Percentiles rank a stretch among this genome's conserved stretches.
phyloP scores from a whole-genome alignment of 306 rosid species.

The Arachis hypogaea region DNA sequence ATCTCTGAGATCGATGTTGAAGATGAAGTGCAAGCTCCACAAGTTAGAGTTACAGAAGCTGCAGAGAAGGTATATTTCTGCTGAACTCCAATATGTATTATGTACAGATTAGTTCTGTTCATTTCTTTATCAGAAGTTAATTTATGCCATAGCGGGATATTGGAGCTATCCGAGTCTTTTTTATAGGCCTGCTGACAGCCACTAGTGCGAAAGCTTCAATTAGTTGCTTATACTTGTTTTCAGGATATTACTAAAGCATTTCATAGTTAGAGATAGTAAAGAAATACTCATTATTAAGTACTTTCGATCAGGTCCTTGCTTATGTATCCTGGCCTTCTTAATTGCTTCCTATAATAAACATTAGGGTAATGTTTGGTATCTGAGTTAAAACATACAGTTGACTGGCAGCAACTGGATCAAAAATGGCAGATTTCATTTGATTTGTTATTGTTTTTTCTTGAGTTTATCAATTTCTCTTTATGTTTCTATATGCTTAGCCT shows the following conservation, averaged over 20 bases:
- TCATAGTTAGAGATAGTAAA: not conserved
- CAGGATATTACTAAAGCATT: not conserved
- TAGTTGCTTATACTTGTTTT: not conserved
- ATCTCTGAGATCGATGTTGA: conserved; percentile 75
- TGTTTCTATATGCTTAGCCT: conserved; percentile 18
- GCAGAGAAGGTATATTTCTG: conserved; percentile 69
- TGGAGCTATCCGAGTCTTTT: not conserved
- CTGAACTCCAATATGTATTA: conserved; percentile 12
- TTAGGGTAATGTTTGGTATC: conserved; percentile 4
- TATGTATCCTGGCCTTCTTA: not conserved
- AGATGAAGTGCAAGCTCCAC: conserved; percentile 51
- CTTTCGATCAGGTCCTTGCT: conserved; percentile 6
- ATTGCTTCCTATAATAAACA: conserved; percentile 6
- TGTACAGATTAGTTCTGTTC: conserved; percentile 24
- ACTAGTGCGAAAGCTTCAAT: not conserved
- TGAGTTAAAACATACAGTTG: not conserved
- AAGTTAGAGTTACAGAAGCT: conserved; percentile 73
- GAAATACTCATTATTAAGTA: not conserved
- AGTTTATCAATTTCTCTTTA: not conserved
- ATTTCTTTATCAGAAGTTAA: conserved; percentile 1
- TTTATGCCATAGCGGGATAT: not conserved
- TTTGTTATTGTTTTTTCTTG: conserved; percentile 25
- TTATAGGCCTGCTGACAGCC: conserved; percentile 15
- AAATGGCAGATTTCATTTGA: conserved; percentile 23
- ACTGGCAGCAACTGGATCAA: conserved; percentile 21